Base-by-base conservation (phyloP, 345 rosid species). In the Bretschneidera sinensis region DNA sequence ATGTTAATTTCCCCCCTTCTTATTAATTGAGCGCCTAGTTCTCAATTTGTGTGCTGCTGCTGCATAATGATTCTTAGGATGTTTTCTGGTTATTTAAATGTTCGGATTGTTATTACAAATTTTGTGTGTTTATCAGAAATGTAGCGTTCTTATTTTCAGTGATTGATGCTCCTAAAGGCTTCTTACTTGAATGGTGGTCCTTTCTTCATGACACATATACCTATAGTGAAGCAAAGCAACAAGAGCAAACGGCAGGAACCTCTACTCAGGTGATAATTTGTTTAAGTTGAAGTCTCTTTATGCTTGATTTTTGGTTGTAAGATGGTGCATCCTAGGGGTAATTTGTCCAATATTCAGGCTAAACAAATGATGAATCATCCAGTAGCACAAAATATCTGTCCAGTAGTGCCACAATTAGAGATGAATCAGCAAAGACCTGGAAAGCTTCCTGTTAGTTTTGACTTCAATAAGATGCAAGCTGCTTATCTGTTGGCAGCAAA, bases 121-220 rank as follows among this genome's bases (percentile, higher is more conserved):
- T n/a, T 24, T 17, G 7, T 50, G 62, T 33, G 55, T 21, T 48
- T 19, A 11, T 54, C 33, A 28, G 8, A n/a, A n/a, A n/a, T n/a
- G n/a, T n/a, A n/a, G n/a, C n/a, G n/a, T n/a, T n/a, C n/a, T n/a
- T 39, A 13, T 25, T 74, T 66, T 55, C 74, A 78, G 74, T 15
- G 21, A 59, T 62, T 55, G 70, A 74, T 48, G 15, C 65, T 43
- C 50, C 62, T 2, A 22, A 55, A 28, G 79, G 75, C 55, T 74
- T 74, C 45, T 54, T 78, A 54, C 48, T 28, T 19, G 82, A 78
- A 62, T 78, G 82, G 82, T 78, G 76, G 71, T 25, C 64, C 9
- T 3, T 63, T 28, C 74, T 78, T 55, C 47, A 68, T 51, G 79
- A 74, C 1, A 10, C 21, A n/a, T 74, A 45, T 61, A 24, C 43